Evolutionary conservation across 106 monocot species (phyloP), one percentile per base, ranked within the genome.

Genomic region (Dendrobium officinale): DNA sequence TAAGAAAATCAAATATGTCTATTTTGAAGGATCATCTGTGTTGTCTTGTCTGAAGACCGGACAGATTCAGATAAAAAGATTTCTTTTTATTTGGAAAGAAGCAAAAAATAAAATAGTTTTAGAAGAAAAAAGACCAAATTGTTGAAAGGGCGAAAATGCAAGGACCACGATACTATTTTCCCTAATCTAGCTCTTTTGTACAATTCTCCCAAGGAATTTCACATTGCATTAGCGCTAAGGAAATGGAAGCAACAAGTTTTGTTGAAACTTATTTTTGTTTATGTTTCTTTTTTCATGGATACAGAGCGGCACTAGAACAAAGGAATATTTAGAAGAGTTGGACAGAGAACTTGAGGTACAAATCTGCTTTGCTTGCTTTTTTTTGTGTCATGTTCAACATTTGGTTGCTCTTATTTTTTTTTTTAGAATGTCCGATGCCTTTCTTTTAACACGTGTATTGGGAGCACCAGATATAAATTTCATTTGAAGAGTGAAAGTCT

Each of bases 321-420:
- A 89, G 48, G 94, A 92, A 13, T 98, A 98, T 82, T 51, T 98
- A 85, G 87, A 85, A 37, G 75, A 81, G 75, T 83, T 98, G 82
- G 94, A 95, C 41, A 86, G 82, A 78, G 98, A 92, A 55, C 95
- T 98, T 80, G 82, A 89, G 91, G 98, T 98, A 92, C n/a, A 70
- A 70, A 37, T 37, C 70, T 70, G 37, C 59, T 66, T 19, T 78
- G 10, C 18, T 42, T 58, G 13, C 41, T 75, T 9, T 40, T 78
- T 78, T 33, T 41, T 77, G 15, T 78, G 55, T 15, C 24, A 26
- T 77, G 51, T 55, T 44, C 42, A 20, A 13, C 43, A 74, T 74
- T 37, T 70, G 70, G 70, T 70, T 70, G 33, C 0, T 68, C 37
- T 70, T 37, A 16, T 37, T 29, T 70, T 15, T 70, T 15, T 31